These are phyloP conservation scores for Medicago lupulina DNA, from an alignment of 306 rosid genomes.

Conservation along the genomic window DNA sequence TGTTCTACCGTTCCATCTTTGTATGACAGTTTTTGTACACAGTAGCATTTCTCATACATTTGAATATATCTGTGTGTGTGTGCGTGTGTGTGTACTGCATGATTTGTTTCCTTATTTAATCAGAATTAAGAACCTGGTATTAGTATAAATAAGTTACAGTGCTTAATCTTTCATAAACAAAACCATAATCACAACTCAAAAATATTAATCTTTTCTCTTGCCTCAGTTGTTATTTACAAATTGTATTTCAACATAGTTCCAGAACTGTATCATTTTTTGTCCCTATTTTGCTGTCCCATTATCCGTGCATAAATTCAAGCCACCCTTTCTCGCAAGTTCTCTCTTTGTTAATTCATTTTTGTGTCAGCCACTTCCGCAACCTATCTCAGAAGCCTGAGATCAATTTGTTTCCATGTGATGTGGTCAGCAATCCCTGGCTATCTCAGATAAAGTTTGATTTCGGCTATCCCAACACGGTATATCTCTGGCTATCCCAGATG, in stretches of 20 bases:
- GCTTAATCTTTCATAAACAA: not conserved
- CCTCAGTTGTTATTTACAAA: not conserved
- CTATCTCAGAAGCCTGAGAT: constrained; percentile 1
- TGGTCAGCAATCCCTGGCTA: not conserved
- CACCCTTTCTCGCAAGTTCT: no score
- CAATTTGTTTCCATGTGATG: not conserved
- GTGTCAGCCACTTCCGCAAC: not conserved
- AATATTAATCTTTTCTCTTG: not conserved
- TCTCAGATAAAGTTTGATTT: not conserved
- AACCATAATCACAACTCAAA: not conserved
- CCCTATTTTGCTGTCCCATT: not conserved
- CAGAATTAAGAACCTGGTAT: constrained; percentile 3
- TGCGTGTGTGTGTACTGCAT: not conserved
- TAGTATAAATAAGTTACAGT: not conserved
- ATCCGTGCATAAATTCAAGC: no score
- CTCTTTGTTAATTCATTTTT: not conserved
- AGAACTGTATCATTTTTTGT: not conserved
- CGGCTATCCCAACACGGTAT: not conserved
- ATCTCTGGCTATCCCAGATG: not conserved
- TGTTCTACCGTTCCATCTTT: not conserved
- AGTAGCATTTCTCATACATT: not conserved
- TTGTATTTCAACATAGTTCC: not conserved
- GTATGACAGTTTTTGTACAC: not conserved
- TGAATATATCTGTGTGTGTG: not conserved
- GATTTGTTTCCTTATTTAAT: not conserved